Evolutionary conservation across 148 eudicot genomes (phyloP), one percentile per base, ranked within the genome.

Genomic region (Dianthus caryophyllus): DNA sequence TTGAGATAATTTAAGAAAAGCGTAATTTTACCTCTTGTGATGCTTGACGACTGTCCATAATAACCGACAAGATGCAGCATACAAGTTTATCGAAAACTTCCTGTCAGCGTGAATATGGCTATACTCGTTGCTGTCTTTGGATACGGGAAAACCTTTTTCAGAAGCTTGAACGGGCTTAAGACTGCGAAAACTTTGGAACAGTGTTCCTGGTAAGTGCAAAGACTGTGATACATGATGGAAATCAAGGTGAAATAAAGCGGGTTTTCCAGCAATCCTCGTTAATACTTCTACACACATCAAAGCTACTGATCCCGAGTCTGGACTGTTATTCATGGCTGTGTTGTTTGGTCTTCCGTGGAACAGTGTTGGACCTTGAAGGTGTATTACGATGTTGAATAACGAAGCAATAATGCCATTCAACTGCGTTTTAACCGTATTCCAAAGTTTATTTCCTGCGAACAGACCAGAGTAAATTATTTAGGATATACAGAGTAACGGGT

Each of bases 241-340:
- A 65, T 82, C 91, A 71, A 87, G 68, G 55, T 79, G 84, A 74
- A 78, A 85, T 59, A 81, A 56, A 64, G 84, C 71, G 68, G 82
- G 86, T 78, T 88, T 93, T 29, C 92, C 91, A 60, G 75, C 78
- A 66, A 93, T 75, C 77, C 77, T 84, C 66, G 87, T 80, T 63
- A 93, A 69, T 33, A 88, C 80, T 61, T 88, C 91, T 64, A 90
- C 83, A 73, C 88, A 89, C 98, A 93, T 93, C 64, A 86, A 89
- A 72, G 75, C 72, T 8, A 88, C 83, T 17, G 97, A 83, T 51
- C 98, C 98, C 26, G 90, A 73, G 81, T 93, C 96, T 41, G 98
- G 96, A 72, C 57, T 61, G 15, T 68, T 51, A 78, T 64, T 61
- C 52, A 64, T 61, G 50, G 70, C 64, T 64, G 16, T 22, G 41